These are phyloP conservation scores for Aulographum hederae DNA, from an alignment of 2,329 filamentous ascomycete genomes.

Conservation along the genomic window DNA sequence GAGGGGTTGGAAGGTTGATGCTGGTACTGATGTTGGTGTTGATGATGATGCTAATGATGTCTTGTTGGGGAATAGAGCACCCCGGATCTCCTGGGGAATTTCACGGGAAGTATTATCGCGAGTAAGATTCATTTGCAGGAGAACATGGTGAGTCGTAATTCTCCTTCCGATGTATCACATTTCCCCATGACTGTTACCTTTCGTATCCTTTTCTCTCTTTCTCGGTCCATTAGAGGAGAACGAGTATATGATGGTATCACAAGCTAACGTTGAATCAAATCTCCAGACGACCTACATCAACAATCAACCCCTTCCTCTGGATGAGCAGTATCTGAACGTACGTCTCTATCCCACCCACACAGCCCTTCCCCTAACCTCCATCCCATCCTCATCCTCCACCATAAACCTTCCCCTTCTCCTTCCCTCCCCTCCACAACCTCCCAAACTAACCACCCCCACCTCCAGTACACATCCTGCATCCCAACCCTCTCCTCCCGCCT, in stretches of 20 bases:
- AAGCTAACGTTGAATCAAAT: too few species aligned
- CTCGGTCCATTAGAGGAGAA: background rate
- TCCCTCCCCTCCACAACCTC: background rate
- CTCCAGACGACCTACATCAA: background rate
- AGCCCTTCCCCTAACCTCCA: background rate
- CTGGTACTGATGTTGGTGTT: too few species aligned
- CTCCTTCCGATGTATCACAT: background rate
- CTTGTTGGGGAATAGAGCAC: too few species aligned
- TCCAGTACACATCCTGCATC: background rate
- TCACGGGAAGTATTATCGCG: background rate
- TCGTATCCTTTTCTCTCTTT: background rate
- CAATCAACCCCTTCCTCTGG: background rate
- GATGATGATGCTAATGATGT: too few species aligned
- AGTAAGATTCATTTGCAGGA: background rate
- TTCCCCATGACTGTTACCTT: background rate
- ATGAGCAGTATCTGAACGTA: background rate
- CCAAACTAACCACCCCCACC: background rate
- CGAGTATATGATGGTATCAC: too few species aligned
- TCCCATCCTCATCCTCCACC: background rate
- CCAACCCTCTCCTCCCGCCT: background rate
- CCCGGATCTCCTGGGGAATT: too few species aligned
- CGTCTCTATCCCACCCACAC: background rate
- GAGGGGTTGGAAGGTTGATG: too few species aligned
- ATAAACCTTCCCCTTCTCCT: background rate
- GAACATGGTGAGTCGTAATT: background rate